phyloP scores from a whole-genome alignment of 306 rosid genomes.

The Inga leiocalycina region DNA sequence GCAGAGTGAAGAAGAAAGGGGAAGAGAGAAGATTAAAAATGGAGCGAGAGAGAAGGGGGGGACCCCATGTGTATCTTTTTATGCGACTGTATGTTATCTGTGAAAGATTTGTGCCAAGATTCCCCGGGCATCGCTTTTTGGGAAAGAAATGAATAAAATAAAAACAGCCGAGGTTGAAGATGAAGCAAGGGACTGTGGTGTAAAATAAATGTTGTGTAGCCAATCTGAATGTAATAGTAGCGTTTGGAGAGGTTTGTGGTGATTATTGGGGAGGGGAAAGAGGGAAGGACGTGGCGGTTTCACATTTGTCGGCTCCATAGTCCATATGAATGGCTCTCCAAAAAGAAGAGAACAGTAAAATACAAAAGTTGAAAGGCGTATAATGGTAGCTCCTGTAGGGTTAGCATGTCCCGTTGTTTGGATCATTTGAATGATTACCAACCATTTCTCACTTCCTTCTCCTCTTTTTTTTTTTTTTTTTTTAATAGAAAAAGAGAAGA shows the following conservation, averaged over 20 bases:
- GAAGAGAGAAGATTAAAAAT: neutral
- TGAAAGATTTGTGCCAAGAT: slow-evolving; percentile 83
- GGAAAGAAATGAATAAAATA: slow-evolving; percentile 49
- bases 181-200: too few species aligned
- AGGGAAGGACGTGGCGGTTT: neutral
- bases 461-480: neutral
- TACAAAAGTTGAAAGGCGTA: slow-evolving; percentile 17
- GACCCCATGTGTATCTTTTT: slow-evolving; percentile 44
- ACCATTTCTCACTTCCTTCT: neutral
- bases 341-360: neutral
- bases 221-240: too few species aligned
- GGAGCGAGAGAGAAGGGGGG: slow-evolving; percentile 7
- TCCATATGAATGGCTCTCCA: neutral
- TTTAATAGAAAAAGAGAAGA: too few species aligned
- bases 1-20: neutral
- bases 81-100: slow-evolving; percentile 39
- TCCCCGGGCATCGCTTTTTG: slow-evolving; percentile 70
- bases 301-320: neutral
- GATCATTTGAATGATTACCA: neutral
- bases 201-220: too few species aligned
- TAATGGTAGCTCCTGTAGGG: neutral
- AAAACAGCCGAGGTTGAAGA: slow-evolving; percentile 8
- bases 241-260: neutral
- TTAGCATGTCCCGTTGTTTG: neutral
- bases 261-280: neutral